Evolutionary conservation across 345 rosid genomes (phyloP), one percentile per base, ranked within the genome.

Genomic region (Murraya paniculata): DNA sequence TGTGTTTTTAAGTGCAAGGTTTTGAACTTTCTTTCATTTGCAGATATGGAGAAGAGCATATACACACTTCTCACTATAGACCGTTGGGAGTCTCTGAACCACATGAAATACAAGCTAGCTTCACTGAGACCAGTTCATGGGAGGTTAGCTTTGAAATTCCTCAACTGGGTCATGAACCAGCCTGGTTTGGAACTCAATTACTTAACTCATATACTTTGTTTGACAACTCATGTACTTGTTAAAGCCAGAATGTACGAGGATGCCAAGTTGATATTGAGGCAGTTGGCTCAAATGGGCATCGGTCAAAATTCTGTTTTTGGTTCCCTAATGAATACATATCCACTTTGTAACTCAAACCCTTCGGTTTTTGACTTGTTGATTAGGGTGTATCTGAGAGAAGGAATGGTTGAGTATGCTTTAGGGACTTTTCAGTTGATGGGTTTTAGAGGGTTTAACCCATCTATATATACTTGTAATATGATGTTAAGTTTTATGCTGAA

Each of bases 51-150:
- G 85, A 87, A 84, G 77, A 92, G 99, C 76, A 85, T 92, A 83
- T 92, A 88, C 72, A 82, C 84, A 48, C 87, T 93, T 76, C 93
- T 95, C 59, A 93, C 98, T 5, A 83, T 93, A 83, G 90, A 82
- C 74, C 89, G 99, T 61, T 93, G 98, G 98, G 92, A 93, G 73
- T 95, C 97, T 38, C 86, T 95, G 68, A 95, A 91, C 81, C 92
- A 86, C 82, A 93, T 93, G 97, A 86, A 86, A 3, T 95, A 95
- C 80, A 92, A 76, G 75, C 84, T 88, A 58, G 87, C 90, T 73
- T 84, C 87, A 41, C 82, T 93, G 59, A 88, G 98, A 79, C 94
- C 88, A 30, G 94, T 93, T 84, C 98, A 95, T 83, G 97, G 98
- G 65, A 93, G 90, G 87, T 84, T 93, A 59, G 97, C 97, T 76